Evolutionary conservation across 169 alveolate genomes (phyloP).

Genomic region (Plasmodium fragile): DNA sequence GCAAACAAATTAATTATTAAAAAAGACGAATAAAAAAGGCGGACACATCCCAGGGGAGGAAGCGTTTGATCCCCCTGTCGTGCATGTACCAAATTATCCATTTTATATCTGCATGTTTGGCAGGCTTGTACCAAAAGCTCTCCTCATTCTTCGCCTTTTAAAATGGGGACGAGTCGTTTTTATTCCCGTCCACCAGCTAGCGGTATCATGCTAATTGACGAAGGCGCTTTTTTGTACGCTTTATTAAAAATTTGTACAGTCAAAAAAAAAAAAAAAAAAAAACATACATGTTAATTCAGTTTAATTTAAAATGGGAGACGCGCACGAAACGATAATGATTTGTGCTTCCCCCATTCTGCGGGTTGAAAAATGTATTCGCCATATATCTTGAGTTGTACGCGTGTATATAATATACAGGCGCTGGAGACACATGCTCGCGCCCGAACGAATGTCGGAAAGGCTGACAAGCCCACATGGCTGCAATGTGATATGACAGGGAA

Average conservation of each 20-base stretch:
- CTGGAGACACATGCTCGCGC: neutral
- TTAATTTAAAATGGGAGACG: slow-evolving; percentile 2
- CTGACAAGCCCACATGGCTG: neutral
- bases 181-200: neutral
- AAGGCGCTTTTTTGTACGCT: neutral
- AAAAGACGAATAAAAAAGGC: neutral
- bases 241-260: neutral
- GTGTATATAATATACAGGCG: neutral
- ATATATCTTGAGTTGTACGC: neutral
- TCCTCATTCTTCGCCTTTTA: neutral
- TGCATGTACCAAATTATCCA: neutral
- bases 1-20: neutral
- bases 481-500: neutral
- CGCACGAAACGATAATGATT: neutral
- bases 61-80: neutral
- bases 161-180: neutral
- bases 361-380: neutral
- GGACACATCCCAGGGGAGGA: neutral
- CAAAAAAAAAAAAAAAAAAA: neutral
- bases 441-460: neutral
- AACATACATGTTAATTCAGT: neutral
- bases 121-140: neutral
- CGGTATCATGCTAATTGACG: neutral
- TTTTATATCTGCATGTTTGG: neutral
- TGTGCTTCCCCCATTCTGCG: neutral